Evolutionary conservation across 163 green algal species (phyloP), one percentile per base, ranked within the genome.

Genomic region (Volvox carteri): DNA sequence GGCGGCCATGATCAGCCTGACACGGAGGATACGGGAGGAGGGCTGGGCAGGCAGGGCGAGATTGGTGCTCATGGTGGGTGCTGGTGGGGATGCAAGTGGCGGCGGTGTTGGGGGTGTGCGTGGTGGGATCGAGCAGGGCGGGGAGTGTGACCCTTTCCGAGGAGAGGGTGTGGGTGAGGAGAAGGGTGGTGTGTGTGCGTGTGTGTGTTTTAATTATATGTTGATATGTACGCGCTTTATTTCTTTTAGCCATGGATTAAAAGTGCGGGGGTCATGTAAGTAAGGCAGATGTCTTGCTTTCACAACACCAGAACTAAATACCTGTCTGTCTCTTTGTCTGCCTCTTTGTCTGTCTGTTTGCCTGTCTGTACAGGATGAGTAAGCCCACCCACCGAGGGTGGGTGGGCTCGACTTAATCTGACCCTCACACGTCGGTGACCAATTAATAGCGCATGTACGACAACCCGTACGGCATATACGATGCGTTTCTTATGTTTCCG

Each of bases 1-100:
- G 94, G 74, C 79, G 0, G 97, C 94, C 19, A 98, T 98, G 96
- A 80, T 98, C 30, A 33, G 84, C 3, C 81, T 99, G 84, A 86
- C 95, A 28, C 39, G 52, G 21, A 33, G 87, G 11, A 56, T 98
- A 79, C 86, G 94, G 28, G 75, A 21, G 18, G 35, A 21, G 21
- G 84, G 54, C 28, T 54, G 78, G 62, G 70, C 35, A 25, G 76
- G 25, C 28, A 50, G 54, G 23, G 92, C 79, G 56, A 83, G 48
- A 16, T 54, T 94, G 56, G 79, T 96, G 42, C 88, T 93, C 50
- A 89, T 92, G 92, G 92, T 93, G 39, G 54, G 54, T 16, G 50
- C 16, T 12, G 50, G 50, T 12, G 16, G 16, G 12, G 16, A 58
- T 58, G 12, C 12, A 25, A 25, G 16, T 58, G 16, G 16, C 50